Base-by-base conservation (phyloP, 106 monocot genomes). In the Dactylorhiza incarnata region DNA sequence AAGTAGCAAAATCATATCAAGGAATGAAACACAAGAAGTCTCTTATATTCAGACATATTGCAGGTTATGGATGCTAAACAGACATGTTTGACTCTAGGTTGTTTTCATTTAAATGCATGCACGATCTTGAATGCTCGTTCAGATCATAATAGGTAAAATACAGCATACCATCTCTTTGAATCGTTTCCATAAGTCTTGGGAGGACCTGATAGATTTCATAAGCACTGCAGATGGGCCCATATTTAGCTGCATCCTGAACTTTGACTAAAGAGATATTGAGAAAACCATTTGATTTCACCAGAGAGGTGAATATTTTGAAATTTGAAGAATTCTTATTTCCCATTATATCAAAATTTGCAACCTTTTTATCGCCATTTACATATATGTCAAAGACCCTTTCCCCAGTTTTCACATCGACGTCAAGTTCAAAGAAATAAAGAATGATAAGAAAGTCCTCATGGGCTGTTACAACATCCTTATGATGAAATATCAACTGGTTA, bases 161-260 rank as follows among this genome's bases (percentile, higher is more conserved):
- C 17, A 69, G 74, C 74, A 48, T 78, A 83, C 83, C 79, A 76
- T 83, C 79, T 43, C 75, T 49, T 43, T 79, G 29, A 45, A 65
- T 15, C 24, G 83, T 83, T 65, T 79, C 83, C 13, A 72, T 45
- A 49, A 24, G 47, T 83, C 54, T 83, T 59, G 23, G 59, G 62
- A 72, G 76, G 48, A 83, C 76, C 74, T 79, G 61, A 61, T 79
- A 83, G 70, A 83, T 83, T 65, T 83, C 83, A 75, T 76, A 83
- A 44, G 83, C 83, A 73, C 76, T 83, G 79, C 83, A 83, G 59
- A 83, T 74, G 24, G 83, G 83, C 45, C 83, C 83, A 73, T 79
- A 83, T 45, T 75, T 72, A 61, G 37, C 19, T 45, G 45, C 37
- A 12, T n/a, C 51, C 46, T 70, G 62, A 63, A 43, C 50, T 22